Percentiles rank a stretch among this genome's conserved stretches.
Conservation (phyloP, 2,329 filamentous ascomycete species). For the Trichoderma arundinaceum region DNA sequence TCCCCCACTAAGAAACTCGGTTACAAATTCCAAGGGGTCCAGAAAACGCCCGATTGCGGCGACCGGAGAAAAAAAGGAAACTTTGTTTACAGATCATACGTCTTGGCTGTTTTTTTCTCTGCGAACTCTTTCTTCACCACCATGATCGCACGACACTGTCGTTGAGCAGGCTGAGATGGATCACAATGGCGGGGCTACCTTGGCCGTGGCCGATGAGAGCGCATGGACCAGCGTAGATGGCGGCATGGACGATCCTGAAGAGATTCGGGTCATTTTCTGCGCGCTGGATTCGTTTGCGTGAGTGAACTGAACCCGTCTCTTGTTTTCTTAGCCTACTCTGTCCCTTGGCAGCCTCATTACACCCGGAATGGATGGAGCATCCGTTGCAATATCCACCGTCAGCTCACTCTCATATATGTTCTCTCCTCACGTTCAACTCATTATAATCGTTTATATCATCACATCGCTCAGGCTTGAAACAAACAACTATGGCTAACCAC, state of each 20-base stretch:
- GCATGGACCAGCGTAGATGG: slow-evolving; percentile 68
- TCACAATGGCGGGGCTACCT: slow-evolving; percentile 22
- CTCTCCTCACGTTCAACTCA: not conserved
- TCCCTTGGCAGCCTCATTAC: not conserved
- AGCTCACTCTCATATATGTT: not conserved
- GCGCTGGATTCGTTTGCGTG: slow-evolving; percentile 90
- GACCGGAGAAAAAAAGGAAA: slow-evolving; percentile 21
- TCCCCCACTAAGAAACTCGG: slow-evolving; percentile 20
- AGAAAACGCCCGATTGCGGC: slow-evolving; percentile 25
- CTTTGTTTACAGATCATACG: slow-evolving; percentile 4
- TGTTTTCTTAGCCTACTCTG: not conserved
- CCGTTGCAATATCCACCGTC: not conserved
- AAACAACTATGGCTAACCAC: slow-evolving; percentile 5
- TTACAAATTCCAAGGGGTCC: slow-evolving; percentile 20
- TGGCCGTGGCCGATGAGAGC: slow-evolving; percentile 44
- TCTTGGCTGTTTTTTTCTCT: not conserved
- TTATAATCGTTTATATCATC: too few relatives aligned
- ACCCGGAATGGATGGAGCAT: not conserved
- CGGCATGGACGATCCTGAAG: slow-evolving; percentile 75
- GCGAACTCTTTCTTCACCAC: slow-evolving; percentile 1
- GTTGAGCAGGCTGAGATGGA: slow-evolving; percentile 32
- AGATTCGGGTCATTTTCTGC: slow-evolving; percentile 77
- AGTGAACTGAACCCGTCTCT: slow-evolving; percentile 44
- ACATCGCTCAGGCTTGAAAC: not conserved
- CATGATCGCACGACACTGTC: slow-evolving; percentile 23